phyloP scores from a whole-genome alignment of 2,329 filamentous ascomycete genomes.

The Nothophaeocryptopus gaeumannii region DNA sequence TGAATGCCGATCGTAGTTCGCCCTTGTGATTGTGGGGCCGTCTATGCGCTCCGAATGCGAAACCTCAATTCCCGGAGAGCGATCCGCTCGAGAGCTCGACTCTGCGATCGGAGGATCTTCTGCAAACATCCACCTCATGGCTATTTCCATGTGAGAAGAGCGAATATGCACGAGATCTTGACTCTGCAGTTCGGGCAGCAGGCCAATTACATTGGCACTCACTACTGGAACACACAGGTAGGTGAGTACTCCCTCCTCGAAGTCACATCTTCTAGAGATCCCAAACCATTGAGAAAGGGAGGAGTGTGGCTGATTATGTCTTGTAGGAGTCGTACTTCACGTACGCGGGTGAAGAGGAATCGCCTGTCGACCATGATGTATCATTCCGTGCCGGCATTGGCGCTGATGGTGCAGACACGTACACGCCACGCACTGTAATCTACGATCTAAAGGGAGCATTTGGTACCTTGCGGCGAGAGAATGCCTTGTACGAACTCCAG shows the following conservation, averaged over 20 bases:
- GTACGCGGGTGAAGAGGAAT: constrained; percentile 67
- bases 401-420: constrained; percentile 83
- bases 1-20: no score
- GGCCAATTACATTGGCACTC: constrained; percentile 88
- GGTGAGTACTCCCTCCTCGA: constrained; percentile 10
- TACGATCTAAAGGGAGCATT: constrained; percentile 96
- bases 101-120: no score
- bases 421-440: constrained; percentile 83
- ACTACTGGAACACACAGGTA: constrained; percentile 97
- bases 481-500: constrained; percentile 74
- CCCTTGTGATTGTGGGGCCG: no score
- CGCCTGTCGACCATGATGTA: constrained; percentile 74
- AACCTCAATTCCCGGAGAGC: no score
- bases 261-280: no score
- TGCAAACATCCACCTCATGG: no score
- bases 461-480: constrained; percentile 81
- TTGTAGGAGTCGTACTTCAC: constrained; percentile 93
- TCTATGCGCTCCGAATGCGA: no score
- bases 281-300: no score
- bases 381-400: constrained; percentile 84
- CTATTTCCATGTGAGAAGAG: no score
- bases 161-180: constrained; percentile 84
- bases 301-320: neutral
- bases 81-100: no score
- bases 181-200: constrained; percentile 90